phyloP scores from a whole-genome alignment of 2,329 filamentous ascomycete species.

The Sporothrix humicola region DNA sequence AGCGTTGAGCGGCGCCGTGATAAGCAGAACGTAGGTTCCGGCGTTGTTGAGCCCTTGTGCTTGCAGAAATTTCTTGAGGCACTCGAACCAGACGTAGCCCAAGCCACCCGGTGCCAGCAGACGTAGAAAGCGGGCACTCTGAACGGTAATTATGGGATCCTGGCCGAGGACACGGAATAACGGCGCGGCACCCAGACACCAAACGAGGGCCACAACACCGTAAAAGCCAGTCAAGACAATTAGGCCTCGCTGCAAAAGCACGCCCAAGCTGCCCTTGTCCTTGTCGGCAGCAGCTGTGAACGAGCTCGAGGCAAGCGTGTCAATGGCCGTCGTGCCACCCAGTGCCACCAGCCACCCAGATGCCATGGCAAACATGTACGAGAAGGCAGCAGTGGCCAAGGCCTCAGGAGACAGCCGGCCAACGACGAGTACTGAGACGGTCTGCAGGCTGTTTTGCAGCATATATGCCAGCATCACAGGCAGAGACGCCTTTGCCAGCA shows the following conservation, averaged over 20 bases:
- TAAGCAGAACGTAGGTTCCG: conserved; percentile 79
- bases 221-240: conserved; percentile 76
- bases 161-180: conserved; percentile 78
- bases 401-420: conserved; percentile 80
- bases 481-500: conserved; percentile 71
- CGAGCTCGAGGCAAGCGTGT: conserved; percentile 80
- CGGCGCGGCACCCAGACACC: conserved; percentile 71
- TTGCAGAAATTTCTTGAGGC: conserved; percentile 85
- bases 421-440: conserved; percentile 79
- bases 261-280: conserved; percentile 77
- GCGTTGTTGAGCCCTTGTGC: conserved; percentile 88
- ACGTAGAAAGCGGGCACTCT: conserved; percentile 74
- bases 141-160: conserved; percentile 74
- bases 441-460: conserved; percentile 85
- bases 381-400: conserved; percentile 81
- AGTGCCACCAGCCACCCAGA: conserved; percentile 86
- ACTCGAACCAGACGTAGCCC: conserved; percentile 87
- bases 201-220: conserved; percentile 71
- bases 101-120: conserved; percentile 79
- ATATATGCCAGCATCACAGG: conserved; percentile 85
- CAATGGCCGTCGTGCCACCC: conserved; percentile 83
- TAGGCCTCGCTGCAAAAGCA: conserved; percentile 77
- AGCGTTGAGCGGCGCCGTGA: conserved; percentile 82
- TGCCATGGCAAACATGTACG: conserved; percentile 93
- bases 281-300: conserved; percentile 83